These are phyloP conservation scores for Pleurotus eryngii DNA, from an alignment of 768 basidiomycete species.

Conservation along the genomic window DNA sequence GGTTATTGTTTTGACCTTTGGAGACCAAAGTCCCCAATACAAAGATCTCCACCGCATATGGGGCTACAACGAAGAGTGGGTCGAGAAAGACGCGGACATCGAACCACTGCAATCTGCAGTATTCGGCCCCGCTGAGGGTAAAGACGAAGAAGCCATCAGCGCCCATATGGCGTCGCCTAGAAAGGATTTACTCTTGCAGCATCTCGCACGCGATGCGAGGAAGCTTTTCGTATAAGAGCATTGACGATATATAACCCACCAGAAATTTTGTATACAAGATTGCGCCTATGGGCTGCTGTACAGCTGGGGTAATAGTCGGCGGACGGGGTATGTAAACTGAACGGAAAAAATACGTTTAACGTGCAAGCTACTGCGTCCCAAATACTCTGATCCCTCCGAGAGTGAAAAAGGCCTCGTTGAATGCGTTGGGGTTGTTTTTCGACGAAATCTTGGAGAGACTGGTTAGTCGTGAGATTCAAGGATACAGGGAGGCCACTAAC, in stretches of 20 bases:
- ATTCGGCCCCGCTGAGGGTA: no score
- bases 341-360: neutral
- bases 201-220: neutral
- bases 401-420: slow-evolving; percentile 69
- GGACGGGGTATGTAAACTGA: no score
- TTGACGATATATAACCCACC: no score
- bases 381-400: slow-evolving; percentile 55
- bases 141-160: no score
- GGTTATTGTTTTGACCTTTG: slow-evolving; percentile 4
- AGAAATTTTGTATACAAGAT: no score
- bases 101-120: neutral
- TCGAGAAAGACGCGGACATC: neutral
- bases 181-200: slow-evolving; percentile 1
- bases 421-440: slow-evolving; percentile 65
- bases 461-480: no score
- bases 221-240: neutral
- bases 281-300: no score
- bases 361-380: neutral
- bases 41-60: slow-evolving; percentile 21
- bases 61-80: slow-evolving; percentile 30
- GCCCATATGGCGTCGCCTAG: no score
- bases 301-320: no score
- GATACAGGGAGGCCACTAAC: slow-evolving; percentile 41
- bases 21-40: neutral
- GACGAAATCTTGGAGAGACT: slow-evolving; percentile 50